These are phyloP conservation scores for Cercophora sp. DNA, from an alignment of 495 filamentous ascomycete genomes.

Conservation along the genomic window DNA sequence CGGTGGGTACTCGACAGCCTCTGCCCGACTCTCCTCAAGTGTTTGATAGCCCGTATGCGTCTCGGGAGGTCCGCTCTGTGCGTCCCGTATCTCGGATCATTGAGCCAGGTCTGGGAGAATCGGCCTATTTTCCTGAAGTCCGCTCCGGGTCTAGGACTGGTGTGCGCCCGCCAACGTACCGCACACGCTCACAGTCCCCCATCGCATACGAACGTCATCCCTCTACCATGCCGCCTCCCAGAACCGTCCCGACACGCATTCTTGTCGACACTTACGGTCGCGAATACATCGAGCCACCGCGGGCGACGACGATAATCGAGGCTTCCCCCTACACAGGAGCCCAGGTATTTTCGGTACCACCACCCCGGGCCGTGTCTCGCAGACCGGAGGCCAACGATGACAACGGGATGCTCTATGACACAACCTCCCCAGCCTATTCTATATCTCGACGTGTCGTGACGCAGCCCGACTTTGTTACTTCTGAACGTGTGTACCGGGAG, in stretches of 20 bases:
- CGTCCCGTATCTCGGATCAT: slow-evolving; percentile 61
- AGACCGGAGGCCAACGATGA: slow-evolving; percentile 47
- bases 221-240: slow-evolving; percentile 53
- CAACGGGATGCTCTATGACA: slow-evolving; percentile 42
- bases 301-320: slow-evolving; percentile 37
- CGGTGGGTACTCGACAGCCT: slow-evolving; percentile 44
- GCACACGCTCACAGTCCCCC: slow-evolving; percentile 58
- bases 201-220: slow-evolving; percentile 47
- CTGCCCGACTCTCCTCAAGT: slow-evolving; percentile 45
- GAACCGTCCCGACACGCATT: slow-evolving; percentile 54
- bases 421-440: slow-evolving; percentile 35
- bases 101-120: slow-evolving; percentile 34
- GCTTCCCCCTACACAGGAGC: slow-evolving; percentile 45
- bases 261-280: slow-evolving; percentile 68
- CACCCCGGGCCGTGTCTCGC: slow-evolving; percentile 50
- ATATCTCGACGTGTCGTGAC: slow-evolving; percentile 48
- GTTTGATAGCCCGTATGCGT: slow-evolving; percentile 42
- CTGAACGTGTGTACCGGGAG: slow-evolving; percentile 48
- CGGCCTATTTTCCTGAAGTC: slow-evolving; percentile 54
- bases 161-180: slow-evolving; percentile 42
- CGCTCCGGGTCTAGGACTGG: slow-evolving; percentile 37
- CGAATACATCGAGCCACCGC: slow-evolving; percentile 61
- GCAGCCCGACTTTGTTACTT: slow-evolving; percentile 46
- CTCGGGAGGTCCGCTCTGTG: slow-evolving; percentile 42
- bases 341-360: slow-evolving; percentile 1